Evolutionary conservation across 2,329 filamentous ascomycete species (phyloP).

Genomic region (Hymenoscyphus fraxineus): DNA sequence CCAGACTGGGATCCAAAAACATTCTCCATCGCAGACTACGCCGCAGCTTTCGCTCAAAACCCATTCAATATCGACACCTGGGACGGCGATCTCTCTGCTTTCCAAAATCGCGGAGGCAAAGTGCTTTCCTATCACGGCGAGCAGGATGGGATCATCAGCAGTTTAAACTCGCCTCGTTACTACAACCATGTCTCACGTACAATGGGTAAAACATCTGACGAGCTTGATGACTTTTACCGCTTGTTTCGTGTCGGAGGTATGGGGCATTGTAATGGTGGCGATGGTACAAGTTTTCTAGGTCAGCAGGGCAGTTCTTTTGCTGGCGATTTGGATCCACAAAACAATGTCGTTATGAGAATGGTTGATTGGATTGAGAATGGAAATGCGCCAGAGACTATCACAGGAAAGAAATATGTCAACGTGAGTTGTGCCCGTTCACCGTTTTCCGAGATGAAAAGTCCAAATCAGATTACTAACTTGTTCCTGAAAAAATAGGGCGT

Average conservation of each 20-base stretch:
- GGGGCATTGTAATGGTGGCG: constrained; percentile 47
- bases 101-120: constrained; percentile 22
- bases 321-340: constrained; percentile 35
- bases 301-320: constrained; percentile 22
- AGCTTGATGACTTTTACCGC: constrained; percentile 45
- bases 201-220: constrained; percentile 35
- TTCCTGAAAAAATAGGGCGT: constrained; percentile 2
- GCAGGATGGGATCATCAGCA: constrained; percentile 35
- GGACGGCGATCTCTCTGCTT: constrained; percentile 23
- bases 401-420: constrained; percentile 24
- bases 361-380: constrained; percentile 45
- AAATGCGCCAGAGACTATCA: constrained; percentile 37
- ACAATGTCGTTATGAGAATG: constrained; percentile 46
- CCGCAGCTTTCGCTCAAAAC: constrained; percentile 20
- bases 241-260: constrained; percentile 49
- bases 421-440: constrained; percentile 9
- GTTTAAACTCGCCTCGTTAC: constrained; percentile 44
- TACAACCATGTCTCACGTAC: constrained; percentile 37
- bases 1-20: constrained; percentile 39
- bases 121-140: constrained; percentile 24
- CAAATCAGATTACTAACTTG: not conserved
- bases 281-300: constrained; percentile 39
- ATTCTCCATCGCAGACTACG: constrained; percentile 37
- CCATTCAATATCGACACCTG: constrained; percentile 24
- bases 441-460: not conserved